phyloP scores from a whole-genome alignment of 163 green algal species.

The Coccomyxa subellipsoidea region DNA sequence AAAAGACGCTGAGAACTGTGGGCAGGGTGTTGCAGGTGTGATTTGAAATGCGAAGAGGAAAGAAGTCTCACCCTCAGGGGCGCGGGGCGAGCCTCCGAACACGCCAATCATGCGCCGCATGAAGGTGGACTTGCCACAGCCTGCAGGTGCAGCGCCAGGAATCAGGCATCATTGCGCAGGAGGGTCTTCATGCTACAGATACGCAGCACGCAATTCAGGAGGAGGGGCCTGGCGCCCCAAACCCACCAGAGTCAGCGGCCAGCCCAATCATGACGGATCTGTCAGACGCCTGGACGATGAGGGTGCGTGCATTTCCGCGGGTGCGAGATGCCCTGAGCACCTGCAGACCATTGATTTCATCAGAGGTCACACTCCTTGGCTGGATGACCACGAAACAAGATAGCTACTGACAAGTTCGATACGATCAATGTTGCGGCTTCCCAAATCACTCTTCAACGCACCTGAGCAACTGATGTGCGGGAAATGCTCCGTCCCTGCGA shows the following conservation, averaged over 20 bases:
- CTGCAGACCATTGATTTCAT: neutral
- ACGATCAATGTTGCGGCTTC: neutral
- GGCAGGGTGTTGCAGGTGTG: too few relatives aligned
- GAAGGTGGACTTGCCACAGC: constrained; percentile 99
- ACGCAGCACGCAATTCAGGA: too few relatives aligned
- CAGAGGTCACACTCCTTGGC: neutral
- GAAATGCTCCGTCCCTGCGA: neutral
- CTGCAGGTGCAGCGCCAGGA: constrained; percentile 30
- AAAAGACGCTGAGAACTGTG: too few relatives aligned
- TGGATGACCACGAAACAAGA: neutral
- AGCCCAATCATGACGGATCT: constrained; percentile 95
- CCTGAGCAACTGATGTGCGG: neutral
- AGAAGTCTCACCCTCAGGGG: constrained; percentile 65
- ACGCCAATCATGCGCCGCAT: constrained; percentile 97
- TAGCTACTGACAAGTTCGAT: neutral
- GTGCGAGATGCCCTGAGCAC: neutral
- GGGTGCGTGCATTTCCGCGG: constrained; percentile 2
- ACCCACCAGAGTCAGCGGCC: constrained; percentile 89
- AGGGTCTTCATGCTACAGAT: too few relatives aligned
- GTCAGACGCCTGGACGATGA: constrained; percentile 22
- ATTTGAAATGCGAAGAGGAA: neutral
- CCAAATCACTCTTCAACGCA: neutral
- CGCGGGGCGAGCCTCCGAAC: constrained; percentile 89
- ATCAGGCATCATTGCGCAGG: too few relatives aligned
- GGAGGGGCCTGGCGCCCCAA: too few relatives aligned